Percentiles rank a stretch among this genome's conserved stretches.
Evolutionary conservation across 345 rosid species (phyloP).

Genomic region (Melaleuca quinquenervia): DNA sequence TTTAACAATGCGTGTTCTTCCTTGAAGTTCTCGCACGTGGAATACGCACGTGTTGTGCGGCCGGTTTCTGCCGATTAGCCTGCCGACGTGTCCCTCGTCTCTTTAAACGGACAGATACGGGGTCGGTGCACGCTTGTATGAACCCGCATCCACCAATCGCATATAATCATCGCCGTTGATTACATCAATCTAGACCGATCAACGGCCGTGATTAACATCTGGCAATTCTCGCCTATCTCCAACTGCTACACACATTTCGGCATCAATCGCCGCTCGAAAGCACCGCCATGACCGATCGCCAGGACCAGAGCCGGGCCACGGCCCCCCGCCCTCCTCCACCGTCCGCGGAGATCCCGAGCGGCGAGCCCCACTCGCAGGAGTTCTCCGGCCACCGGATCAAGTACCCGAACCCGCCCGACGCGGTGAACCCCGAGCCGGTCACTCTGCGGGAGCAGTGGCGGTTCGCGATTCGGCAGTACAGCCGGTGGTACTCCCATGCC

Average conservation of each 20-base stretch:
- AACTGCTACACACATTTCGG: background rate
- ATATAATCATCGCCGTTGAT: background rate
- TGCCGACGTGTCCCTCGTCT: background rate
- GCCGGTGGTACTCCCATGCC: conserved; percentile 75
- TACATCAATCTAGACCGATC: background rate
- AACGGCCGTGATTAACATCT: background rate
- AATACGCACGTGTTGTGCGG: background rate
- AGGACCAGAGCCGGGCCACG: background rate
- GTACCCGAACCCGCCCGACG: conserved; percentile 57
- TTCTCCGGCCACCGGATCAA: conserved; percentile 29
- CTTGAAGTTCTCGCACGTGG: background rate
- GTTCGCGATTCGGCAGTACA: conserved; percentile 64
- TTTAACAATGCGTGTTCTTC: too few relatives aligned
- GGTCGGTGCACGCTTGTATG: background rate
- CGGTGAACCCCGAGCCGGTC: conserved; percentile 55
- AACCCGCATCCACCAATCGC: background rate
- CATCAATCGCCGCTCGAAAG: background rate
- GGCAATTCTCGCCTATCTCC: background rate
- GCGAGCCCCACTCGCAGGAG: background rate
- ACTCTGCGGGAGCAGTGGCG: conserved; percentile 84
- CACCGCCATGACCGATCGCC: conserved; percentile 1
- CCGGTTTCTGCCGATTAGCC: background rate
- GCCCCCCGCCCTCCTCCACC: background rate
- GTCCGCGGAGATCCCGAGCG: background rate
- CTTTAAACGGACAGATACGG: background rate